phyloP scores from a whole-genome alignment of 257 asterid species.

The Coffea canephora region DNA sequence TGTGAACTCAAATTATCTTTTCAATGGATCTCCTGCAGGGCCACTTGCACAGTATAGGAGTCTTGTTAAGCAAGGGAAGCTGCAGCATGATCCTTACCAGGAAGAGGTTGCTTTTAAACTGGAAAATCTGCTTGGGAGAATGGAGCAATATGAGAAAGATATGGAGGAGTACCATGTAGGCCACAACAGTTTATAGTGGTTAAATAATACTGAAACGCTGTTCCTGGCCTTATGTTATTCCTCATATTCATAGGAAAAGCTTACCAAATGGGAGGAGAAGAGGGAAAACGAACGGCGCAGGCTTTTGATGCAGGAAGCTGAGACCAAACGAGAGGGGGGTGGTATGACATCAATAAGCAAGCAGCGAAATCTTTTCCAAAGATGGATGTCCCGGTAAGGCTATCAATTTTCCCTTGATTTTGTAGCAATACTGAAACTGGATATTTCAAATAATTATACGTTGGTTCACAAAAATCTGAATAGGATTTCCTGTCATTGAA shows the following conservation, averaged over 20 bases:
- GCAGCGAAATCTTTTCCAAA: conserved; percentile 49
- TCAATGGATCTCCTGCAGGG: conserved; percentile 46
- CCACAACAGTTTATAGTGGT: conserved; percentile 3
- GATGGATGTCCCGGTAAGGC: conserved; percentile 76
- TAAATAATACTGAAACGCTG: conserved; percentile 7
- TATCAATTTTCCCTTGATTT: background rate
- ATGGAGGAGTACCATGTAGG: conserved; percentile 84
- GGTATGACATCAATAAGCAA: conserved; percentile 41
- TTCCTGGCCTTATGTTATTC: conserved; percentile 19
- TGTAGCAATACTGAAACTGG: background rate
- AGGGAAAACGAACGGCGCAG: conserved; percentile 68
- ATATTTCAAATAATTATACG: background rate
- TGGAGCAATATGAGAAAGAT: conserved; percentile 81
- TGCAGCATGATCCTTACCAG: conserved; percentile 82
- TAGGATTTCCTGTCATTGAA: background rate
- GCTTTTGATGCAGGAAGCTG: conserved; percentile 79
- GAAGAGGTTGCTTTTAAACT: conserved; percentile 83
- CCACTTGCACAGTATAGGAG: conserved; percentile 68
- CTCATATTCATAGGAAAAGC: conserved; percentile 48
- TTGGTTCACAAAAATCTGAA: background rate
- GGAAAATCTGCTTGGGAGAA: conserved; percentile 69
- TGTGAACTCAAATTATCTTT: conserved; percentile 17
- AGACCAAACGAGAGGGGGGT: conserved; percentile 63
- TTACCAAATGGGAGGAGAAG: conserved; percentile 71
- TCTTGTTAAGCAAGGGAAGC: conserved; percentile 80